Conservation (phyloP, 1,284 basidiomycete genomes). For the Cryptococcus deneoformans region DNA sequence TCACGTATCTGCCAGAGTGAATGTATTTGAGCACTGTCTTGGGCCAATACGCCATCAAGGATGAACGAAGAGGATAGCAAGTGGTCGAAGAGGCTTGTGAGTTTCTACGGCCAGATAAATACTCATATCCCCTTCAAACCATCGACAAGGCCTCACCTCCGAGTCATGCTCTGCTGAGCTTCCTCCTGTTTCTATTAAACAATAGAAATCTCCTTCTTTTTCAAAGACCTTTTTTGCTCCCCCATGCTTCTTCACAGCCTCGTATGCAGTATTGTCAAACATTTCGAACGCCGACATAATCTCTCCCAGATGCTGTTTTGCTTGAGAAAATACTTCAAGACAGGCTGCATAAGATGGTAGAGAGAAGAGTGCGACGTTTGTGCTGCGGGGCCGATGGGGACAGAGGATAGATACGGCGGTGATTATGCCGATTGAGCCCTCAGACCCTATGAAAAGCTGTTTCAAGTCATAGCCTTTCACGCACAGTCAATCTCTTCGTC, state of each 20-base stretch:
- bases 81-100: no score
- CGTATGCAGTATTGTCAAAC: constrained; percentile 67
- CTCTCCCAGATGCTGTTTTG: constrained; percentile 74
- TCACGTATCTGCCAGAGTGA: constrained; percentile 92
- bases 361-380: constrained; percentile 58
- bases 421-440: constrained; percentile 92
- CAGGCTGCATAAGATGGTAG: constrained; percentile 55
- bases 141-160: constrained; percentile 58
- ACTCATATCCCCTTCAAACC: no score
- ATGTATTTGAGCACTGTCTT: constrained; percentile 84
- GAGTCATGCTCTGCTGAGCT: constrained; percentile 89
- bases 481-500: background rate
- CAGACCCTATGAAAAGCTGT: constrained; percentile 96
- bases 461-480: constrained; percentile 88
- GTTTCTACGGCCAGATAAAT: no score
- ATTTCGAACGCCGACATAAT: constrained; percentile 98
- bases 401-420: constrained; percentile 94
- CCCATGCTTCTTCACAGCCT: constrained; percentile 35
- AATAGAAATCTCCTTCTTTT: constrained; percentile 60
- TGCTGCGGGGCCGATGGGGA: constrained; percentile 66
- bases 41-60: constrained; percentile 87
- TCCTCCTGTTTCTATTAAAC: constrained; percentile 90
- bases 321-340: constrained; percentile 55
- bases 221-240: constrained; percentile 10
- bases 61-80: constrained; percentile 56